Evolutionary conservation across 441 rosid genomes (phyloP).

Genomic region (Croton setiger): DNA sequence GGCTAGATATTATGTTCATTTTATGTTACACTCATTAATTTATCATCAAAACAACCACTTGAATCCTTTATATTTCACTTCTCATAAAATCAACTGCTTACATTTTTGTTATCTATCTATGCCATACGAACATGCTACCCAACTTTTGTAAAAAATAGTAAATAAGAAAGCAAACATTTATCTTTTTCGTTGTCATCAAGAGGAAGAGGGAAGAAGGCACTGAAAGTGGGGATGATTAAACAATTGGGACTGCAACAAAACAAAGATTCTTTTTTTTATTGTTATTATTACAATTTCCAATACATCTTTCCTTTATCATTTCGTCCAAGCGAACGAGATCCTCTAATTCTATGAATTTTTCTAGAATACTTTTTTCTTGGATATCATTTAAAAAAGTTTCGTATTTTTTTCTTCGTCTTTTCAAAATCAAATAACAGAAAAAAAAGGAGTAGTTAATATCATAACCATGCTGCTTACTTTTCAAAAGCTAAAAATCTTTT

Average conservation of each 20-base stretch:
- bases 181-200: not conserved
- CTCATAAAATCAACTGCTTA: not conserved
- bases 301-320: no score
- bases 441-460: not conserved
- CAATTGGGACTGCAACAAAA: not conserved
- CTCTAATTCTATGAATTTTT: no score
- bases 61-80: no score
- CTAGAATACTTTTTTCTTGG: no score
- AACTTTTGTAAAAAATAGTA: not conserved
- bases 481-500: conserved; percentile 84
- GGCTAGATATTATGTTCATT: not conserved
- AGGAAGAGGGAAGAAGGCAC: not conserved
- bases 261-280: no score
- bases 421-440: no score
- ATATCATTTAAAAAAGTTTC: no score
- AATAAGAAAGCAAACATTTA: not conserved
- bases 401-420: no score
- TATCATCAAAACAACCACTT: conserved; percentile 1
- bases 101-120: not conserved
- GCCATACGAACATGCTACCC: not conserved
- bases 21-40: not conserved
- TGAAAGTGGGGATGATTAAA: not conserved
- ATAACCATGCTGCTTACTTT: conserved; percentile 46
- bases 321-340: no score
- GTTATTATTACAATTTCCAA: no score